These are phyloP conservation scores for Capronia americana DNA, from an alignment of 2,329 filamentous ascomycete species.

Conservation along the genomic window DNA sequence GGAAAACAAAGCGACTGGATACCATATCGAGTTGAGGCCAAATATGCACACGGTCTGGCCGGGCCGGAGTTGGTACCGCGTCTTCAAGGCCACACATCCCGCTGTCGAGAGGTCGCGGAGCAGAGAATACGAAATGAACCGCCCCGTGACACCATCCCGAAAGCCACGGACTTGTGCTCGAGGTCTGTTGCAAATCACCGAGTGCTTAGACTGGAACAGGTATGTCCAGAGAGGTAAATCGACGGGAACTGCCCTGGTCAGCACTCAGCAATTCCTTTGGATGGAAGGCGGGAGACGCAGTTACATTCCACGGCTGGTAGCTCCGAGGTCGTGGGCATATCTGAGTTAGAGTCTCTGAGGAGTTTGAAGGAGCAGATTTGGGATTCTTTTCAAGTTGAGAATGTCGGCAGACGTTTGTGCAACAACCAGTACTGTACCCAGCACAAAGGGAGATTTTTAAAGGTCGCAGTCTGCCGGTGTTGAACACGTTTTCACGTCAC, in stretches of 20 bases:
- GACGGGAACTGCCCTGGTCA: neutral
- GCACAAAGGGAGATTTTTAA: neutral
- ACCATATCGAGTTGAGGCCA: constrained; percentile 69
- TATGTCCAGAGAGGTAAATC: constrained; percentile 8
- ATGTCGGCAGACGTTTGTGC: neutral
- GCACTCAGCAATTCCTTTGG: neutral
- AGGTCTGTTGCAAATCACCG: neutral
- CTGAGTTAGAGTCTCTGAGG: neutral
- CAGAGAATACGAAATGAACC: constrained; percentile 62
- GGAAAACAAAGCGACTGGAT: constrained; percentile 64
- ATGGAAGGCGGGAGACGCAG: neutral
- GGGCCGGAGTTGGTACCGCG: constrained; percentile 58
- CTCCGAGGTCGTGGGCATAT: neutral
- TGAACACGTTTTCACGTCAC: too few relatives aligned
- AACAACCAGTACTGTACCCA: neutral
- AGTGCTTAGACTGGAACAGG: constrained; percentile 7
- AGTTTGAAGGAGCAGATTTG: neutral
- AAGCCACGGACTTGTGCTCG: constrained; percentile 49
- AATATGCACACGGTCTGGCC: constrained; percentile 66
- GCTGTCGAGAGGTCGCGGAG: constrained; percentile 63
- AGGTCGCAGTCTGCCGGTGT: too few relatives aligned
- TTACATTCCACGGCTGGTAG: neutral
- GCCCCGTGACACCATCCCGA: constrained; percentile 64
- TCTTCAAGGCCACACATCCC: constrained; percentile 65
- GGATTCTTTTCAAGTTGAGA: neutral